phyloP scores from a whole-genome alignment of 2,329 filamentous ascomycete species.

The Zymoseptoria tritici region DNA sequence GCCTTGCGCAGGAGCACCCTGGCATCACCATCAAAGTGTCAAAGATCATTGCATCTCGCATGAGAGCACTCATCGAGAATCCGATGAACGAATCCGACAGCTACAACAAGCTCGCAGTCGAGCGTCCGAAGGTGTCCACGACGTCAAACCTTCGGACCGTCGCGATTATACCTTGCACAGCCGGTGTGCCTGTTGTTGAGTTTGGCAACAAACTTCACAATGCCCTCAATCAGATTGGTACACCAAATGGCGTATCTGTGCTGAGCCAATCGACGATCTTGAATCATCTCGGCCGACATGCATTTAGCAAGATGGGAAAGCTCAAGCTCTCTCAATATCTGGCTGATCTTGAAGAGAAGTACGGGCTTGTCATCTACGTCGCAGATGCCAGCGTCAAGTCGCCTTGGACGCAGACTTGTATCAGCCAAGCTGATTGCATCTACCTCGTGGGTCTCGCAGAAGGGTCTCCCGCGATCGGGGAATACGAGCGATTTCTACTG shows the following conservation, averaged over 20 bases:
- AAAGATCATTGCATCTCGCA: conserved; percentile 92
- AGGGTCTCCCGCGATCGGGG: conserved; percentile 80
- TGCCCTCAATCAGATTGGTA: conserved; percentile 81
- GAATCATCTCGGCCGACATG: conserved; percentile 89
- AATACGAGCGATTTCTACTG: conserved; percentile 92
- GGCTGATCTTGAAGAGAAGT: conserved; percentile 94
- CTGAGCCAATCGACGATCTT: conserved; percentile 90
- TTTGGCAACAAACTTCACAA: conserved; percentile 85
- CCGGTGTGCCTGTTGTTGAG: conserved; percentile 87
- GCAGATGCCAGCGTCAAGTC: conserved; percentile 96
- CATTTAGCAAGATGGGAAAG: conserved; percentile 96
- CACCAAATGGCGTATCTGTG: conserved; percentile 80
- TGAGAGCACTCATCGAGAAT: conserved; percentile 81
- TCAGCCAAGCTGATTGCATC: conserved; percentile 93
- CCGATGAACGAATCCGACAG: conserved; percentile 51
- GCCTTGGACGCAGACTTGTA: conserved; percentile 97
- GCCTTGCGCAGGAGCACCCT: conserved; percentile 89
- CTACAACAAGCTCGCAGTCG: conserved; percentile 37
- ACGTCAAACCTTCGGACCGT: conserved; percentile 90
- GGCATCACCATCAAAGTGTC: conserved; percentile 99
- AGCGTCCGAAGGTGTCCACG: conserved; percentile 63
- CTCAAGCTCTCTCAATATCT: conserved; percentile 92
- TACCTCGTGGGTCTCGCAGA: conserved; percentile 87
- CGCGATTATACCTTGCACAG: conserved; percentile 80
- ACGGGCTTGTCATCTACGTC: conserved; percentile 88